Evolutionary conservation across 345 rosid species (phyloP), one percentile per base, ranked within the genome.

Genomic region (Murraya paniculata): DNA sequence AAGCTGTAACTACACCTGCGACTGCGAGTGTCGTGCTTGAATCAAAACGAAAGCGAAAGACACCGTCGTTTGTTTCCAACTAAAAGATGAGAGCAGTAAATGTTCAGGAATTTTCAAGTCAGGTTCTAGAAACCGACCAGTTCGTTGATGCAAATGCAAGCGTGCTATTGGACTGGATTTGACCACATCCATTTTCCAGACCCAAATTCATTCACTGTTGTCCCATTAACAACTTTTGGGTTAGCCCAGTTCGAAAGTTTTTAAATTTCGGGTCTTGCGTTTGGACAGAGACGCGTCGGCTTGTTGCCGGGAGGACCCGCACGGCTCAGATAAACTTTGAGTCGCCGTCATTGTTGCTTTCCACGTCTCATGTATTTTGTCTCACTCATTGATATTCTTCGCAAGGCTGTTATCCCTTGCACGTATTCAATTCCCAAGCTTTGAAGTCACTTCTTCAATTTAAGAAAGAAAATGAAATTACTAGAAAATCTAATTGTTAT

Each of bases 341-440:
- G 38, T 35, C 2, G 41, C 22, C 36, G 1, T 13, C 14, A 25
- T 36, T n/a, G 31, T 14, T 59, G 27, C 53, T 65, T 59, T 24
- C 21, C 30, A 56, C 28, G 64, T 72, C 24, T 69, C 73, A 45
- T 55, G 4, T 6, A 19, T 6, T 30, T 33, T 73, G 76, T 59
- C 67, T 38, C 55, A 3, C n/a, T 73, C 67, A 14, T 24, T 28
- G 77, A 62, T 41, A 62, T 74, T 74, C 64, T 41, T 16, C 2
- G 33, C 65, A 45, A 21, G 21, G 31, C 27, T 27, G 0, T 55
- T 72, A 0, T 59, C 45, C 38, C 77, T 41, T 74, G 77, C 70
- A 74, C 77, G 77, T 45, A 38, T 62, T 62, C 70, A 41, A 45
- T 74, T 74, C 45, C 70, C 77, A 74, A 22, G 64, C 33, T 27